Evolutionary conservation across 305 asterid species (phyloP).

Genomic region (Fraxinus albicans): DNA sequence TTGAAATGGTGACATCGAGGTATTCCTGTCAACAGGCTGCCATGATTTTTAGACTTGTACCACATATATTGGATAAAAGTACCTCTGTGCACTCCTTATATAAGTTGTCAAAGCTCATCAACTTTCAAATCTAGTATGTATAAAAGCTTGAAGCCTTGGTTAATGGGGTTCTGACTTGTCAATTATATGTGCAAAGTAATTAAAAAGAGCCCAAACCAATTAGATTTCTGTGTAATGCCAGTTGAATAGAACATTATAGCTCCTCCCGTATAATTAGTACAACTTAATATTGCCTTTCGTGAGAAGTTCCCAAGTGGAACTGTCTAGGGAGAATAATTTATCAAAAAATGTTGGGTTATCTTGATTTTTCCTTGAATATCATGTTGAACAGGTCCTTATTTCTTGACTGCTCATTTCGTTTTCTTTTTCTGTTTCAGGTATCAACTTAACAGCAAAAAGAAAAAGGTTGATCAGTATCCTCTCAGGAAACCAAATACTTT

Average conservation of each 20-base stretch:
- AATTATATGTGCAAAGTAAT: neutral
- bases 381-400: slow-evolving; percentile 11
- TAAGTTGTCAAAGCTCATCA: slow-evolving; percentile 1
- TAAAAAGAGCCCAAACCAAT: neutral
- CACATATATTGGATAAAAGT: neutral
- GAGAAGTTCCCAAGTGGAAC: neutral
- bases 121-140: neutral
- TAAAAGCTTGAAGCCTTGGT: neutral
- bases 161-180: neutral
- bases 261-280: neutral
- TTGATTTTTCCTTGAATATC: neutral
- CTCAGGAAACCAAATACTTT: slow-evolving; percentile 42
- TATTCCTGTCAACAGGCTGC: slow-evolving; percentile 32
- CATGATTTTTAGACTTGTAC: neutral
- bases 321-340: slow-evolving; percentile 9
- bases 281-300: neutral
- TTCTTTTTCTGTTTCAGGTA: slow-evolving; percentile 49
- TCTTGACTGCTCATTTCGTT: slow-evolving; percentile 16
- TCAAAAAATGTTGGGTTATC: neutral
- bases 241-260: neutral
- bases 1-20: slow-evolving; percentile 73
- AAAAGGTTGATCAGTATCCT: slow-evolving; percentile 65
- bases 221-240: neutral
- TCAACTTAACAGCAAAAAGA: slow-evolving; percentile 68
- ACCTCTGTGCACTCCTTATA: neutral